These are phyloP conservation scores for Cenchrus purpureus DNA, from an alignment of 176 grass and related monocot species.

Conservation along the genomic window DNA sequence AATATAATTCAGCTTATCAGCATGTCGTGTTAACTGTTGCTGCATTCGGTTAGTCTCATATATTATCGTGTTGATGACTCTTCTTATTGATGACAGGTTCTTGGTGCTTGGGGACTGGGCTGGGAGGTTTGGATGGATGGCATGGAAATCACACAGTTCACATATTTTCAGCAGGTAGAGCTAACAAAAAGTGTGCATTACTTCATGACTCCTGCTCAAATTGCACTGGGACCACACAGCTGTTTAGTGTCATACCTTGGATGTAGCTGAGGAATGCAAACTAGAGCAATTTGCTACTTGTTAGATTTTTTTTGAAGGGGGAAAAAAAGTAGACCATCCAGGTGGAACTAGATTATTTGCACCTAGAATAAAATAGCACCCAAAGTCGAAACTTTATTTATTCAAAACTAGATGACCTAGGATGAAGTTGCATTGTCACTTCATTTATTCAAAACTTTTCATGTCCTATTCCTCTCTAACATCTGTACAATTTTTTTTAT, in stretches of 20 bases:
- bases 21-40: neutral
- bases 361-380: neutral
- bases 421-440: neutral
- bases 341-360: neutral
- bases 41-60: neutral
- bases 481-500: neutral
- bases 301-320: neutral
- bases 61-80: neutral
- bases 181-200: neutral
- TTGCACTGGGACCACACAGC: neutral
- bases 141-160: constrained; percentile 99
- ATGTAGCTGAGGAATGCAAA: neutral
- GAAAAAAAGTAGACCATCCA: neutral
- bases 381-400: neutral
- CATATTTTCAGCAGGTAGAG: constrained; percentile 97
- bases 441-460: constrained; percentile 13
- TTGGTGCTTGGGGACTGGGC: constrained; percentile 96
- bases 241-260: neutral
- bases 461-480: neutral
- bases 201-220: constrained; percentile 29
- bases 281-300: neutral
- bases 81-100: constrained; percentile 60
- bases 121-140: constrained; percentile 99
- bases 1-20: neutral
- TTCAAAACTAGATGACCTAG: neutral